Percentiles rank a stretch among this genome's conserved stretches.
Evolutionary conservation across 768 basidiomycete genomes (phyloP).

Genomic region (Mycena venus): DNA sequence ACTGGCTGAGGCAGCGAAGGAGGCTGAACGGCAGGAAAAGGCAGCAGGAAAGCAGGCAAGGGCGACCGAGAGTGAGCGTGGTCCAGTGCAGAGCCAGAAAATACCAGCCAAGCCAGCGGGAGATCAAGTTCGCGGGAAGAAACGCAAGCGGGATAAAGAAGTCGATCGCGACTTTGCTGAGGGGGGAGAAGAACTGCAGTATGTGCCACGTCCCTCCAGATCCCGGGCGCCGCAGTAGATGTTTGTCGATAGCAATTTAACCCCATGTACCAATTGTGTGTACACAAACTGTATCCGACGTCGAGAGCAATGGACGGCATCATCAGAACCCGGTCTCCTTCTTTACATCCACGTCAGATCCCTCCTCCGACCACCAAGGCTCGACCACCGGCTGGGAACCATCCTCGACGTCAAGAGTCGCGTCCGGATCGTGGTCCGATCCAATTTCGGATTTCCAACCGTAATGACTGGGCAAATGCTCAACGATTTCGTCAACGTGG

Average conservation of each 20-base stretch:
- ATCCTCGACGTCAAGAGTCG: background rate
- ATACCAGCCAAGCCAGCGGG: background rate
- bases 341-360: background rate
- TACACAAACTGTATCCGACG: background rate
- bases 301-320: background rate
- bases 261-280: background rate
- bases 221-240: background rate
- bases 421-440: background rate
- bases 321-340: background rate
- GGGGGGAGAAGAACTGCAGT: background rate
- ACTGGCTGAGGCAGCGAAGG: background rate
- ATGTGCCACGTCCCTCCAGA: background rate
- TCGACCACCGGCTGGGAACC: background rate
- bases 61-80: background rate
- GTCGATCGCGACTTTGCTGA: background rate
- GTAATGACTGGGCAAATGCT: background rate
- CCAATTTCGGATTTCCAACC: background rate
- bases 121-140: background rate
- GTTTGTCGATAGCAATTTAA: background rate
- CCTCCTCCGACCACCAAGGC: background rate
- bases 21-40: background rate
- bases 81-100: background rate
- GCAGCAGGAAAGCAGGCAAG: background rate
- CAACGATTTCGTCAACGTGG: background rate
- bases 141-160: background rate